phyloP scores from a whole-genome alignment of 2,329 filamentous ascomycete genomes.

The Orbilia brochopaga region DNA sequence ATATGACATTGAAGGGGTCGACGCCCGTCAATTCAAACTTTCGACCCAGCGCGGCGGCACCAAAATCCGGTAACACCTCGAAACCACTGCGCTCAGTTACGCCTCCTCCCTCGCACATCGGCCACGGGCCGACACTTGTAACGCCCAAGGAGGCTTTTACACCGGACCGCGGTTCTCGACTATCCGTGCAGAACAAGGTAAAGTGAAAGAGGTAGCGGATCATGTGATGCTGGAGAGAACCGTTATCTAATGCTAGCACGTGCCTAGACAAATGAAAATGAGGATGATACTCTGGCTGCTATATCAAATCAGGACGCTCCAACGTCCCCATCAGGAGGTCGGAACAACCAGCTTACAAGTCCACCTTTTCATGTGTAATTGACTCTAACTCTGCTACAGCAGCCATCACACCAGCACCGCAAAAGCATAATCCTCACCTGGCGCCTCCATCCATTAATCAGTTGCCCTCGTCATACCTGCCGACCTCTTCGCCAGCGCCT shows the following conservation, averaged over 20 bases:
- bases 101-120: conserved; percentile 60
- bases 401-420: conserved; percentile 72
- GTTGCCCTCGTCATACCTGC: conserved; percentile 82
- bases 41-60: conserved; percentile 53
- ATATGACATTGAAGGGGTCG: conserved; percentile 7
- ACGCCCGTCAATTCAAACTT: conserved; percentile 16
- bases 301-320: conserved; percentile 34
- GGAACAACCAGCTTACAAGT: conserved; percentile 18
- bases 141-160: conserved; percentile 64
- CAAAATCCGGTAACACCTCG: conserved; percentile 27
- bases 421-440: conserved; percentile 73
- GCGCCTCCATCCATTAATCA: conserved; percentile 81
- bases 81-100: conserved; percentile 31
- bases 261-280: conserved; percentile 49
- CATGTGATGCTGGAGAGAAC: conserved; percentile 8
- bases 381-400: conserved; percentile 26
- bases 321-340: conserved; percentile 47
- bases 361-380: conserved; percentile 51
- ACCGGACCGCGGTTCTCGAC: conserved; percentile 62
- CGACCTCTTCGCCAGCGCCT: conserved; percentile 80
- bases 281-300: conserved; percentile 48
- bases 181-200: conserved; percentile 54
- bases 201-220: conserved; percentile 22
- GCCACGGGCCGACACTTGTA: conserved; percentile 58
- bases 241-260: conserved; percentile 55